Percentiles rank a stretch among this genome's conserved stretches.
Evolutionary conservation across 345 rosid species (phyloP).

Genomic region (Citrus inodora): DNA sequence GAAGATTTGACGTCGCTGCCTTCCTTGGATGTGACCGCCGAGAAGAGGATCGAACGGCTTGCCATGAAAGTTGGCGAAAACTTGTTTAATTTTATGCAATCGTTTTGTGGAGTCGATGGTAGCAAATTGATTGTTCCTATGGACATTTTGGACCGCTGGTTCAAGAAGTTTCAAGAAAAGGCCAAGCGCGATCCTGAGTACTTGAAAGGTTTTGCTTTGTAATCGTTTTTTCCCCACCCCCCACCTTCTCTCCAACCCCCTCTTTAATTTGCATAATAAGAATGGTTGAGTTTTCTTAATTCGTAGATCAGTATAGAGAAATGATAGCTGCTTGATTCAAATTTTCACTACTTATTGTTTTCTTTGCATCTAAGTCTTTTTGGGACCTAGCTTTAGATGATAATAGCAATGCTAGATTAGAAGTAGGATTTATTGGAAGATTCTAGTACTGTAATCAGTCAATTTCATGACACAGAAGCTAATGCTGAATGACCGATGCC

Average conservation of each 20-base stretch:
- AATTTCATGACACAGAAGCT: background rate
- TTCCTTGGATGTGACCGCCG: slow-evolving; percentile 73
- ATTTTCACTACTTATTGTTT: no score
- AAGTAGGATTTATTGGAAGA: background rate
- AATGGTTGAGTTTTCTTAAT: background rate
- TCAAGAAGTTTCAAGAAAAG: slow-evolving; percentile 88
- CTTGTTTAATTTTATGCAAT: slow-evolving; percentile 92
- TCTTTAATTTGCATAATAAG: background rate
- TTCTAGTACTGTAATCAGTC: no score
- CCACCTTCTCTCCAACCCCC: no score
- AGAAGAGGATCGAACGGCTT: slow-evolving; percentile 68
- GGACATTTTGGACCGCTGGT: slow-evolving; percentile 97
- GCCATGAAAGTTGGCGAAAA: slow-evolving; percentile 98
- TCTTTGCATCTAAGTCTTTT: background rate
- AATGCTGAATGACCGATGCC: background rate
- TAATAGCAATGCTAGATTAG: background rate
- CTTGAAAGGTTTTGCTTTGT: slow-evolving; percentile 72
- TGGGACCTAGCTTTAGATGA: background rate
- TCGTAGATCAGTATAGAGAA: no score
- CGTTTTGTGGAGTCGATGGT: slow-evolving; percentile 91
- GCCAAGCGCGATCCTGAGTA: slow-evolving; percentile 89
- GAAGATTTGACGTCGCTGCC: slow-evolving; percentile 63
- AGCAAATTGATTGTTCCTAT: slow-evolving; percentile 82
- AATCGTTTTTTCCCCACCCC: background rate
- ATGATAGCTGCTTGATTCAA: background rate